phyloP scores from a whole-genome alignment of 192 early-diverging fungal species.

The Entomortierella beljakovae region DNA sequence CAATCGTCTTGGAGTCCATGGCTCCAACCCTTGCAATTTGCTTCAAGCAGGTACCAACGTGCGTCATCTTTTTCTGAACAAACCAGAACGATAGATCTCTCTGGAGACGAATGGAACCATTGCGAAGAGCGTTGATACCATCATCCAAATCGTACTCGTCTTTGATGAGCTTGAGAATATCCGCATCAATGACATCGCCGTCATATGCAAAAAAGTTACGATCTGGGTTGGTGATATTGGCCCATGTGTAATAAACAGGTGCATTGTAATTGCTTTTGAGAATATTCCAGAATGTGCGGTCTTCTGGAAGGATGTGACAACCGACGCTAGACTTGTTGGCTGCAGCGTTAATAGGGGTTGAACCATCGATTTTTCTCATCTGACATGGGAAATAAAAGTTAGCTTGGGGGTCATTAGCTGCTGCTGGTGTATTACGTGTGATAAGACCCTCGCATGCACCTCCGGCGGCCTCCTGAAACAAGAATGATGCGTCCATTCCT shows the following conservation, averaged over 20 bases:
- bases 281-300: slow-evolving; percentile 53
- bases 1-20: slow-evolving; percentile 79
- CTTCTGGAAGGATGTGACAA: slow-evolving; percentile 67
- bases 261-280: slow-evolving; percentile 63
- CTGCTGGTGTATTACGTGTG: slow-evolving; percentile 26
- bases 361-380: slow-evolving; percentile 60
- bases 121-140: slow-evolving; percentile 50
- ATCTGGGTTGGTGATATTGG: slow-evolving; percentile 58
- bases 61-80: slow-evolving; percentile 51
- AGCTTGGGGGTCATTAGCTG: slow-evolving; percentile 32
- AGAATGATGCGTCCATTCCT: slow-evolving; percentile 77
- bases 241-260: slow-evolving; percentile 70
- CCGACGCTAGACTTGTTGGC: slow-evolving; percentile 60
- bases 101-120: slow-evolving; percentile 52
- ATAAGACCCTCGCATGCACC: slow-evolving; percentile 66
- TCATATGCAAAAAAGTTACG: slow-evolving; percentile 55
- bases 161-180: slow-evolving; percentile 48
- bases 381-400: slow-evolving; percentile 71
- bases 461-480: slow-evolving; percentile 76
- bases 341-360: slow-evolving; percentile 54
- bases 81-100: slow-evolving; percentile 44
- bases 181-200: slow-evolving; percentile 50
- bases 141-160: slow-evolving; percentile 22
- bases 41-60: slow-evolving; percentile 75
- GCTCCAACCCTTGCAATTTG: slow-evolving; percentile 80